Conservation (phyloP, 495 filamentous ascomycete genomes). For the Aspergillus bertholletiae region DNA sequence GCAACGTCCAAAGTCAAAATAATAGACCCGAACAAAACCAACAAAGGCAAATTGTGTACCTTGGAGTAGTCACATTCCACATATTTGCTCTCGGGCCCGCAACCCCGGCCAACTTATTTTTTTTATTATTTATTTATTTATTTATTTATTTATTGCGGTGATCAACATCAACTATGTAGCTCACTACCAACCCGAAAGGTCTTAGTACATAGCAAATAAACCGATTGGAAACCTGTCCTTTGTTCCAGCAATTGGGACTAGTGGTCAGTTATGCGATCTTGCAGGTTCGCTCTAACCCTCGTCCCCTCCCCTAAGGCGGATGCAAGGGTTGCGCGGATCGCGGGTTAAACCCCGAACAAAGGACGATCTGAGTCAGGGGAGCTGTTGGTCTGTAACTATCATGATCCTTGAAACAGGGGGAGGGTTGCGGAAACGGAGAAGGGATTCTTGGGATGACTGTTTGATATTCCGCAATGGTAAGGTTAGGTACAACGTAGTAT, state of each 20-base stretch:
- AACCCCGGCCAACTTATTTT: constrained; percentile 15
- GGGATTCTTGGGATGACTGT: neutral
- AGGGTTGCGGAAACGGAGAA: neutral
- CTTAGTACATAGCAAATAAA: constrained; percentile 12
- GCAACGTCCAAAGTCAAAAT: neutral
- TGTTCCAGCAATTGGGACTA: constrained; percentile 15
- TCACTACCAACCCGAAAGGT: neutral
- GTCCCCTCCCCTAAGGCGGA: constrained; percentile 4
- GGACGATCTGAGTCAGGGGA: constrained; percentile 9
- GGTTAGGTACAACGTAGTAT: neutral
- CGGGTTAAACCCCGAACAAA: constrained; percentile 4
- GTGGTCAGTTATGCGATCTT: constrained; percentile 13
- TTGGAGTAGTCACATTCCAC: constrained; percentile 19
- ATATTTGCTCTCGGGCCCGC: constrained; percentile 8
- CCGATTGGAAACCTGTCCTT: constrained; percentile 12
- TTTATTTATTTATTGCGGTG: too few species aligned
- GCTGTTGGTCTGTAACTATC: neutral
- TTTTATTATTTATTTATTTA: too few species aligned
- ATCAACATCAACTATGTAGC: constrained; percentile 10
- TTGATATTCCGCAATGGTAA: neutral
- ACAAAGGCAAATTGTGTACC: neutral
- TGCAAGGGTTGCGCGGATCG: constrained; percentile 24
- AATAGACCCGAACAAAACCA: neutral
- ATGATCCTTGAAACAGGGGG: neutral
- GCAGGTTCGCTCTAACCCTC: constrained; percentile 7